Conservation (phyloP, 768 basidiomycete species). For the Termitomyces sp. region DNA sequence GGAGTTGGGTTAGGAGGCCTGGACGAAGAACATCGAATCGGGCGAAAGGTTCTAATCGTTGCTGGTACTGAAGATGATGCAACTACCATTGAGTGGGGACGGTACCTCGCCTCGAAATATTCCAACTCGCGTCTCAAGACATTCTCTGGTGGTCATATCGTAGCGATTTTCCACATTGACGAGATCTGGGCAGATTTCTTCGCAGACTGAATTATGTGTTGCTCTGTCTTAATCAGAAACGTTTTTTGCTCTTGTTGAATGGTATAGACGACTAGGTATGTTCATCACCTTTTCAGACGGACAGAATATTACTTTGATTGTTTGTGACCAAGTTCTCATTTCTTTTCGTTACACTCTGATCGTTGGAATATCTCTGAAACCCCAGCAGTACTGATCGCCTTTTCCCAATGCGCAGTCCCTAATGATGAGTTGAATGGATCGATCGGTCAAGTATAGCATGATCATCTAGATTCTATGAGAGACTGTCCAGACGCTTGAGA, state of each 20-base stretch:
- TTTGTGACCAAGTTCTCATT: neutral
- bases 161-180: conserved; percentile 28
- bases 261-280: neutral
- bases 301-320: neutral
- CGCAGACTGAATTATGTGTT: neutral
- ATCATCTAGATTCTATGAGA: too few species aligned
- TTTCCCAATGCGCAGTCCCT: too few species aligned
- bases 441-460: too few species aligned
- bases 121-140: conserved; percentile 30
- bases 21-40: conserved; percentile 35
- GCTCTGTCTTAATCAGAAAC: neutral
- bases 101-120: conserved; percentile 33
- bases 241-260: neutral
- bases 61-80: conserved; percentile 28
- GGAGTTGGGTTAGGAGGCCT: conserved; percentile 26
- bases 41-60: conserved; percentile 31
- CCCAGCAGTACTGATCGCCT: too few species aligned
- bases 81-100: conserved; percentile 24
- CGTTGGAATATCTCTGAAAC: too few species aligned
- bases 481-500: too few species aligned
- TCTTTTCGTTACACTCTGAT: too few species aligned
- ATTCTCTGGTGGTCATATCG: conserved; percentile 36
- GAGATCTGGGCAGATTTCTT: conserved; percentile 28
- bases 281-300: neutral
- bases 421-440: too few species aligned